Conservation (phyloP, 2,329 filamentous ascomycete species). For the Colletotrichum tofieldiae region DNA sequence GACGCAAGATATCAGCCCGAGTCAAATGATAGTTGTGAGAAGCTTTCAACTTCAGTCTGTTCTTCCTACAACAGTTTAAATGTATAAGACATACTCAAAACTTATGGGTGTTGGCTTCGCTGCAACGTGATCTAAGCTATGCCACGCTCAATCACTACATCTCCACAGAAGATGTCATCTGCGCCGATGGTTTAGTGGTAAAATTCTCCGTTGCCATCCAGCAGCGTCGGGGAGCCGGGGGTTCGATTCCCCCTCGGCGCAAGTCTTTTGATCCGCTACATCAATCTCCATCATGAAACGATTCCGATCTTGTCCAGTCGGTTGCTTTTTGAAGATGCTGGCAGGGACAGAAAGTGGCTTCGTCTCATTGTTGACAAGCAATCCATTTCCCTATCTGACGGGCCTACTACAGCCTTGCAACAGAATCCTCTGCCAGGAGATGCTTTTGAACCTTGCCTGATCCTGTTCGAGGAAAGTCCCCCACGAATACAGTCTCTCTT, state of each 20-base stretch:
- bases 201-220: conserved; percentile 41
- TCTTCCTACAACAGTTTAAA: no score
- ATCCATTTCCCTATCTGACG: neutral
- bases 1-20: neutral
- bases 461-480: conserved; percentile 25
- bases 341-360: no score
- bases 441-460: conserved; percentile 37
- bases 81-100: neutral
- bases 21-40: neutral
- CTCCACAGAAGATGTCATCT: neutral
- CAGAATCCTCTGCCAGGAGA: conserved; percentile 12
- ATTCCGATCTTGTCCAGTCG: no score
- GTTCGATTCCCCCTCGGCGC: conserved; percentile 42
- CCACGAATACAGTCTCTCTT: conserved; percentile 27
- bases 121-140: neutral
- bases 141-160: fast-evolving
- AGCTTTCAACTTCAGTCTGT: neutral
- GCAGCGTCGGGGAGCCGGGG: conserved; percentile 42
- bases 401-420: conserved; percentile 20
- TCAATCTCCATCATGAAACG: neutral
- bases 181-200: conserved; percentile 43
- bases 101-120: no score
- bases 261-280: neutral
- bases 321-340: no score
- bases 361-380: neutral